phyloP scores from a whole-genome alignment of 2,329 filamentous ascomycete genomes.

The Exophiala viscosa region DNA sequence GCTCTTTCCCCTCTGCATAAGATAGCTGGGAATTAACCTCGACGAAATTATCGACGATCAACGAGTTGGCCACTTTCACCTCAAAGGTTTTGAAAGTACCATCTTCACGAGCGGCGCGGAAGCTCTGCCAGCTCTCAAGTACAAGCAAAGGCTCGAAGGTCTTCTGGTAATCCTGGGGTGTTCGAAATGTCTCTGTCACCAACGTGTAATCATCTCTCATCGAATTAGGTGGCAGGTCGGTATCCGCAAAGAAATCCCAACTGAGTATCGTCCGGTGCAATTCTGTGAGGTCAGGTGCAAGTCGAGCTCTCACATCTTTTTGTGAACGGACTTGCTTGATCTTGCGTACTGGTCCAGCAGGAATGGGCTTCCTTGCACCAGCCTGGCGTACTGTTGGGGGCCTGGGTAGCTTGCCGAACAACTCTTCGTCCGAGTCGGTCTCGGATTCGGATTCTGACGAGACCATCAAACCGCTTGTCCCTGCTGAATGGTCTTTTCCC shows the following conservation, averaged over 20 bases:
- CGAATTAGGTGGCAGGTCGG: conserved; percentile 74
- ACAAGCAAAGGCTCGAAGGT: conserved; percentile 89
- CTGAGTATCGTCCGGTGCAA: conserved; percentile 82
- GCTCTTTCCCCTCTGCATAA: conserved; percentile 64
- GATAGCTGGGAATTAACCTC: conserved; percentile 85
- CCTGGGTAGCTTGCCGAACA: conserved; percentile 55
- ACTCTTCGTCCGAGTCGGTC: conserved; percentile 68
- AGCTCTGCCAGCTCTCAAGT: conserved; percentile 92
- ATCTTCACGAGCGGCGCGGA: conserved; percentile 86
- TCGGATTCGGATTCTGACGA: conserved; percentile 66
- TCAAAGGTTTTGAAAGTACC: conserved; percentile 75
- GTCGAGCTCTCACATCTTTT: conserved; percentile 89
- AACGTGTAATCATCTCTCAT: conserved; percentile 67
- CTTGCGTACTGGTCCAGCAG: conserved; percentile 75
- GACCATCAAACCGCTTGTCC: conserved; percentile 83
- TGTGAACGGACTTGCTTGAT: conserved; percentile 72
- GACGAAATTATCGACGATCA: conserved; percentile 87
- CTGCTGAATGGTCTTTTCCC: conserved; percentile 70
- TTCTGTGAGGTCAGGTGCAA: conserved; percentile 81
- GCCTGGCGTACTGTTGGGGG: conserved; percentile 46
- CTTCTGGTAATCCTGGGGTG: conserved; percentile 74
- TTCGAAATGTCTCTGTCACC: conserved; percentile 73
- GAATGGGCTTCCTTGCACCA: conserved; percentile 28
- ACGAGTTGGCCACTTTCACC: conserved; percentile 80
- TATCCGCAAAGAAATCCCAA: conserved; percentile 92